Evolutionary conservation across 768 basidiomycete species (phyloP), one percentile per base, ranked within the genome.

Genomic region (Leccinum fibrillosum): DNA sequence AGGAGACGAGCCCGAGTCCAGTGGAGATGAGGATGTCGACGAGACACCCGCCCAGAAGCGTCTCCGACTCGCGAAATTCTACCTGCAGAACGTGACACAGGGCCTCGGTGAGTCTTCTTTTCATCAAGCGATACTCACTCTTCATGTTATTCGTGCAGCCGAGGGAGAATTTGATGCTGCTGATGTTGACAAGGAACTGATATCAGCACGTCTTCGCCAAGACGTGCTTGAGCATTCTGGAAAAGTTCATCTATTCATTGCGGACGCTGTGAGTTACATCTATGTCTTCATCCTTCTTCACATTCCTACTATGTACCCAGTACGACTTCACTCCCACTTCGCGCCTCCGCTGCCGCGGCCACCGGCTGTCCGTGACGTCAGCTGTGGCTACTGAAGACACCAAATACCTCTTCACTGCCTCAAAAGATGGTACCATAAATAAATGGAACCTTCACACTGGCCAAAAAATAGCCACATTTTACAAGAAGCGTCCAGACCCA

Each of bases 11-110:
- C 79, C 74, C 15, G 81, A 79, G 3, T 80, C 77, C 26, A 90
- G 89, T 63, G 89, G 84, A 6, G 92, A 94, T 44, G 94, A 97
- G 65, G 88, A 94, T 64, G 83, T 86, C 62, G 78, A 86, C 62
- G 96, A 98, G 75, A 96, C 94, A 5, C 92, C 94, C 2, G 94
- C 93, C 0, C 86, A 94, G 78, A 99, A 98, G 75, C 78, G 97
- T 58, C 78, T 99, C 19, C 77, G 97, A 58, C 76, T 99, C 39
- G 95, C 96, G 5, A 90, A 94, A 71, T 72, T 96, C 61, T 98
- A 98, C 72, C 77, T 99, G 42, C 86, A 93, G 59, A 87, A 80
- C 60, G 86, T 98, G 13, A 91, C 91, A 72, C 84, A 88, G 58
- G 84, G 82, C 37, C 72, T 95, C 28, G 78, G 88, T 84, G 64